Base-by-base conservation (phyloP, 1,139 yeast species). In the Suhomyces bokatorum region DNA sequence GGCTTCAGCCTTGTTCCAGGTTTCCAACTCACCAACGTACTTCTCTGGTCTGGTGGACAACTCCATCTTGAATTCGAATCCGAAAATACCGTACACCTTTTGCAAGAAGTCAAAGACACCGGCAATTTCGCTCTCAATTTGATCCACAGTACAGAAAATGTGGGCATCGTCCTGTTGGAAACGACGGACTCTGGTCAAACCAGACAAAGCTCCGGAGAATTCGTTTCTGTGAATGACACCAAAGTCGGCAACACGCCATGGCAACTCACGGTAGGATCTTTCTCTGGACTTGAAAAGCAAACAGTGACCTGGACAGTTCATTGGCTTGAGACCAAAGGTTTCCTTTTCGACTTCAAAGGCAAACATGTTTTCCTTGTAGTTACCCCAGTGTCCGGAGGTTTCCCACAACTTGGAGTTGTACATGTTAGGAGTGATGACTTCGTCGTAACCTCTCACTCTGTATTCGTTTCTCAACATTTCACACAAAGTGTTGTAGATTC, bases 241-340 rank as follows among this genome's bases (percentile, higher is more conserved):
- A 66, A 93, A 90, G 67, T 93, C 99, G 53, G 97, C 95, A 67
- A 87, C 90, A 74, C 98, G 83, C 83, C 96, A 81, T 51, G 99
- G 99, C 66, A 93, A 75, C 64, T 93, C 98, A 61, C 96, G 81
- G 71, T 90, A 89, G 2, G 97, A 87, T 67, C 97, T 83, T 64
- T 88, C 96, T 64, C 93, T 83, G 43, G 90, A 70, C 60, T 85
- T 85, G 74, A 87, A 93, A 63, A 93, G 78, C 52, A 93, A 66
- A 75, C 98, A 91, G 69, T 93, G 99, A 41, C 98, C 98, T 15
- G 99, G 99, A 73, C 98, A 91, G 73, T 93, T 93, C 99, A 93
- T 93, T 56, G 99, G 98, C 67, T 93, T 93, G 54, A 93, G 80
- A 49, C 96, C 97, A 60, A 75, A 88, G 2, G 71, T 66, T 64